These are phyloP conservation scores for Aspergillus phoenicis DNA, from an alignment of 2,329 filamentous ascomycete genomes.

Conservation along the genomic window DNA sequence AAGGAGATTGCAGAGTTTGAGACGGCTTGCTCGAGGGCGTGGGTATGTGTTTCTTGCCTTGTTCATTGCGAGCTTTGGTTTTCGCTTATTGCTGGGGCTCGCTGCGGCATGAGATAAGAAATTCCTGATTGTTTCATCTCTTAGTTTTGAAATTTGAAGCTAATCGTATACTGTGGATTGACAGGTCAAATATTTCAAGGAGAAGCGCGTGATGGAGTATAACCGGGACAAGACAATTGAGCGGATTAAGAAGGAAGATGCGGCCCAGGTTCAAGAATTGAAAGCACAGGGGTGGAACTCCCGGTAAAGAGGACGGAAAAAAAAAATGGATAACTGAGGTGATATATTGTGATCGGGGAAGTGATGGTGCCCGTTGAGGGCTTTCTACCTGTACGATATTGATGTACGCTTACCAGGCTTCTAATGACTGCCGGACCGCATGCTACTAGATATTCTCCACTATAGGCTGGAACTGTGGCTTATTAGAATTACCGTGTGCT, in stretches of 20 bases:
- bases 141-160: background rate
- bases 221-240: slow-evolving; percentile 80
- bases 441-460: slow-evolving; percentile 2
- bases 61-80: background rate
- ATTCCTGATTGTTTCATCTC: too few relatives aligned
- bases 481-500: slow-evolving; percentile 6
- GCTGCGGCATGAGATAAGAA: background rate
- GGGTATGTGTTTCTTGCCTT: slow-evolving; percentile 63
- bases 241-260: slow-evolving; percentile 73
- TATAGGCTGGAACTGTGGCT: background rate
- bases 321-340: background rate
- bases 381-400: slow-evolving; percentile 22
- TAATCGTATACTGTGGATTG: slow-evolving; percentile 15
- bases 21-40: slow-evolving; percentile 81
- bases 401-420: background rate
- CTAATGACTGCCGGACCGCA: background rate
- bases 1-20: slow-evolving; percentile 70
- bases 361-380: background rate
- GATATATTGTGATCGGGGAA: slow-evolving; percentile 20
- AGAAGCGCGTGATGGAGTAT: slow-evolving; percentile 88
- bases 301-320: background rate
- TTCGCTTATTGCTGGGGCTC: background rate
- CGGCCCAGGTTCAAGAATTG: slow-evolving; percentile 58
- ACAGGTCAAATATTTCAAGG: slow-evolving; percentile 96
- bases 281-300: slow-evolving; percentile 45